Base-by-base conservation (phyloP, 257 asterid genomes). In the Solanum commersonii region DNA sequence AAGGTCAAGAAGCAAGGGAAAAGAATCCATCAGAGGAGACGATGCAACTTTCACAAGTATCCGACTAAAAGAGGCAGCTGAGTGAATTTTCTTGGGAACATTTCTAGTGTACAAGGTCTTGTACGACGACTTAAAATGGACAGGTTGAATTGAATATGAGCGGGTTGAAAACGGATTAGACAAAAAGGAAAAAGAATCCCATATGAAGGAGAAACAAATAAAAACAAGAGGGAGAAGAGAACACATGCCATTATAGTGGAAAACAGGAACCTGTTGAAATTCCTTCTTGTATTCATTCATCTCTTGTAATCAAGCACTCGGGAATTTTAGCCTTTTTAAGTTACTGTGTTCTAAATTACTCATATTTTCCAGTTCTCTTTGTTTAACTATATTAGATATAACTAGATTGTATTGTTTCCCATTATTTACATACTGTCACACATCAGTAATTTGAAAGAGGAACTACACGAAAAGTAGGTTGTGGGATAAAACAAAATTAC, bases 1-100 rank as follows among this genome's bases (percentile, higher is more conserved):
- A 96, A 89, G 98, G 94, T 85, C 93, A 91, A 89, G 90, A 91
- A 89, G 89, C 93, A 40, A 93, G 85, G 92, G 93, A 74, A 91
- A 89, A 87, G 40, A 87, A 84, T 71, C 85, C 73, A 87, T 93
- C 92, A 67, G 27, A 34, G 31, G 31, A 56, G 23, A 56, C 44
- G 3, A 84, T 65, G 46, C 29, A 67, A 70, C 82, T 31, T 40
- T 40, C 83, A 42, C 7, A 68, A 85, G 82, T 40, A 86, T 42
- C 84, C 16, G 4, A 27, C 84, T 42, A 7, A 38, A 72, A 16
- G 65, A 79, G 35, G 16, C 5, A 27, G 25, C 60, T 25, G 10
- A 44, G 84, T 79, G 67, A 42, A 78, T 40, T 78, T 67, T 78
- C 35, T 42, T 78, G 15, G 33, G 79, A 72, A 72, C 79, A 72